Evolutionary conservation across 2,329 filamentous ascomycete genomes (phyloP).

Genomic region (Fusarium ramigenum): DNA sequence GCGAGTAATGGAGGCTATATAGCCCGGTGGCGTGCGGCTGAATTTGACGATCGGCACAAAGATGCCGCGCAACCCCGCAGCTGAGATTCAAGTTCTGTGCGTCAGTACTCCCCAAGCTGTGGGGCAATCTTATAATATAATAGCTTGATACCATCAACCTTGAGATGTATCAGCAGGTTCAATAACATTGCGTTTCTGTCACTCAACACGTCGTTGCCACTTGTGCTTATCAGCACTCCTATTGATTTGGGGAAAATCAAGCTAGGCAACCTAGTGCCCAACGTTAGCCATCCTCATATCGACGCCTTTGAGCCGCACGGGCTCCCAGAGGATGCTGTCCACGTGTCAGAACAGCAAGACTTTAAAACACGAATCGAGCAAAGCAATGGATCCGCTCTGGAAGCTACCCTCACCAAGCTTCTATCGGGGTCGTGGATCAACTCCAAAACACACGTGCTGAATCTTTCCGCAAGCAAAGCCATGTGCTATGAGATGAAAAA

Average conservation of each 20-base stretch:
- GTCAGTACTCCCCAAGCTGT: too few relatives aligned
- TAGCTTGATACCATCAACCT: too few relatives aligned
- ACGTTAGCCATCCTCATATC: background rate
- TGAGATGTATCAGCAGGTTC: too few relatives aligned
- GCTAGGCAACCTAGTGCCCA: background rate
- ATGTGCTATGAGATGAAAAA: background rate
- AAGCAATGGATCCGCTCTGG: rapidly evolving
- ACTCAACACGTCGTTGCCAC: too few relatives aligned
- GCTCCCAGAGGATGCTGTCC: background rate
- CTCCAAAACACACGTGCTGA: rapidly evolving
- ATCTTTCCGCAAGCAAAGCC: background rate
- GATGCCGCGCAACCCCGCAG: background rate
- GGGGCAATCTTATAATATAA: too few relatives aligned
- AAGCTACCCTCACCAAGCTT: rapidly evolving
- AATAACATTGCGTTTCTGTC: too few relatives aligned
- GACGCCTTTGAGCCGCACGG: background rate
- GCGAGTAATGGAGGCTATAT: too few relatives aligned
- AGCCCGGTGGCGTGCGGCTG: background rate
- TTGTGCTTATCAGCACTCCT: background rate
- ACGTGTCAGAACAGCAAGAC: background rate
- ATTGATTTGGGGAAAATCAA: background rate
- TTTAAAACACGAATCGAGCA: background rate
- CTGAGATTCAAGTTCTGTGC: too few relatives aligned
- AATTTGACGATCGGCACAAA: background rate
- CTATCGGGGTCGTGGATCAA: background rate